These are phyloP conservation scores for Thymus mandschuricus DNA, from an alignment of 257 asterid genomes.

Conservation along the genomic window DNA sequence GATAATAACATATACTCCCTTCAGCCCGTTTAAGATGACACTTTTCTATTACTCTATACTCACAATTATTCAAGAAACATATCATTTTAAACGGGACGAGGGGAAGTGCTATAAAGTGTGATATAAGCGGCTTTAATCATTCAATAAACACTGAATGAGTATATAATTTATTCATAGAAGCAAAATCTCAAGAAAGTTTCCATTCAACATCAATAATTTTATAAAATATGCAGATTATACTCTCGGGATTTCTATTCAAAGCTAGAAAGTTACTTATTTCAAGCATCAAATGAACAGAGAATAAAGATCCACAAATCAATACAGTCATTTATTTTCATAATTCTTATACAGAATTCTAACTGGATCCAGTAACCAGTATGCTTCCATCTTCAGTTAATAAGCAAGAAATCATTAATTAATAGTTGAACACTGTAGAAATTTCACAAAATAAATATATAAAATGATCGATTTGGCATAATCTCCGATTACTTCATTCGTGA, in stretches of 20 bases:
- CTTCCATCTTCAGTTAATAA: background rate
- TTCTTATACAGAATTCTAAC: background rate
- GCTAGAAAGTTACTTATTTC: background rate
- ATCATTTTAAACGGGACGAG: too few species aligned
- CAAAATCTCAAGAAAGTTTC: too few species aligned
- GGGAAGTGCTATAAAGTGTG: too few species aligned
- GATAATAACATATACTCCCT: background rate
- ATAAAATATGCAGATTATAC: too few species aligned
- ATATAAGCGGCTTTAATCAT: background rate
- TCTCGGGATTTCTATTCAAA: background rate
- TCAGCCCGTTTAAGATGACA: too few species aligned
- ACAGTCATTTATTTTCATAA: background rate
- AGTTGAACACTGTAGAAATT: background rate
- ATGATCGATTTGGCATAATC: background rate
- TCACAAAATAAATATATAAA: background rate
- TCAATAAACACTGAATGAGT: background rate
- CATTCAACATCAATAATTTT: too few species aligned
- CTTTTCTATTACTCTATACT: too few species aligned
- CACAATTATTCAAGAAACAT: too few species aligned
- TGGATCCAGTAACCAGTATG: too few species aligned
- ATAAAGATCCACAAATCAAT: background rate
- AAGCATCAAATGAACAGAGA: background rate
- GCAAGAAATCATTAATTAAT: background rate
- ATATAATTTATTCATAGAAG: background rate
- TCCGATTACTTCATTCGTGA: background rate